Evolutionary conservation across 1,139 yeast species (phyloP).

Genomic region (Hemisphaericaspora subhashii): DNA sequence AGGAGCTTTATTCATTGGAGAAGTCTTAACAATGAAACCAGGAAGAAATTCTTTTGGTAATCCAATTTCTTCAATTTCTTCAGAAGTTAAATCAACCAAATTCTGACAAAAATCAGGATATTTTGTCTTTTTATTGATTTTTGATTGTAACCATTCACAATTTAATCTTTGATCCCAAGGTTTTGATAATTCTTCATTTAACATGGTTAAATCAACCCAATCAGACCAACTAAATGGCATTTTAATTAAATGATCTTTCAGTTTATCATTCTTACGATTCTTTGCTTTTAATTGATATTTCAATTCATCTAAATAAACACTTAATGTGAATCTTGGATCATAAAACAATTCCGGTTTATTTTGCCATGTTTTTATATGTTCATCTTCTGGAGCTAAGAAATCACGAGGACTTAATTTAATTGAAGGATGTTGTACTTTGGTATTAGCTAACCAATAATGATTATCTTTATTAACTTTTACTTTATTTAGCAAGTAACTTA

Average conservation of each 20-base stretch:
- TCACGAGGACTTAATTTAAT: constrained; percentile 22
- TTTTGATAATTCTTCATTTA: constrained; percentile 44
- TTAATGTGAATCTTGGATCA: constrained; percentile 28
- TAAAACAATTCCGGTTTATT: constrained; percentile 19
- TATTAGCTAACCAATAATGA: constrained; percentile 30
- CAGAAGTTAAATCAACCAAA: constrained; percentile 15
- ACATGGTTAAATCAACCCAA: constrained; percentile 27
- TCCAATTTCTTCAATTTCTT: constrained; percentile 14
- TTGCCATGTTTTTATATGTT: constrained; percentile 14
- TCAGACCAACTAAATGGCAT: constrained; percentile 42
- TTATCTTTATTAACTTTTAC: constrained; percentile 24
- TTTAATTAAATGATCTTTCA: constrained; percentile 18
- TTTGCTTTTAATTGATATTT: constrained; percentile 16
- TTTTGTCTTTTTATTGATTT: constrained; percentile 26
- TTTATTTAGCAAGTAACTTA: constrained; percentile 23
- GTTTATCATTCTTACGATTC: constrained; percentile 19
- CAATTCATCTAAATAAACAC: constrained; percentile 24
- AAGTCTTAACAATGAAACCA: constrained; percentile 42
- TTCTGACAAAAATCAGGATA: constrained; percentile 20
- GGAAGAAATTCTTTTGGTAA: constrained; percentile 26
- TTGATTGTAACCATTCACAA: constrained; percentile 30
- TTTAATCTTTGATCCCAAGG: constrained; percentile 35
- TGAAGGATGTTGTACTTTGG: constrained; percentile 23
- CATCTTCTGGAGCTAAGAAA: constrained; percentile 20
- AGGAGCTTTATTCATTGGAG: constrained; percentile 34